Evolutionary conservation across 73 alveolate genomes (phyloP), one percentile per base, ranked within the genome.

Genomic region (Effrenium voratum): DNA sequence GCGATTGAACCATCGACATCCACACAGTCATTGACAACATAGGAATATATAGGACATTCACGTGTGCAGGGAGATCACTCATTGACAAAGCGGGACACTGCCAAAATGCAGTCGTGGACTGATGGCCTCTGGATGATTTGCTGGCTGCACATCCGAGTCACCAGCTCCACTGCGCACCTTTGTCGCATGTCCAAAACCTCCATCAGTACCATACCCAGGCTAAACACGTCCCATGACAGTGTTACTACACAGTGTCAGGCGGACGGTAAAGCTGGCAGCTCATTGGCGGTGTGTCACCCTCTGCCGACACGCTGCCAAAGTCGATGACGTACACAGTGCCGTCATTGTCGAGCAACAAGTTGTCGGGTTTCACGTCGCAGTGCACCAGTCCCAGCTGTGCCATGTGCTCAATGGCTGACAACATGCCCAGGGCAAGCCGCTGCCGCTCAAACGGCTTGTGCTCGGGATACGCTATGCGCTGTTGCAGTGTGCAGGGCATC

Each of bases 361-460:
- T 68, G 80, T 68, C 36, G 32, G 80, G 80, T 68, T 68, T 68
- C 47, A 68, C 36, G 80, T 73, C 55, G 34, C 83, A 34, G 83
- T 73, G 83, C 36, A 34, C 83, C 83, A 73, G 41, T 38, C 83
- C 83, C 83, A 73, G 41, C 36, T 73, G 83, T 34, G 49, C 83
- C 83, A 73, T 47, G 83, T 38, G 55, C 83, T 73, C 83, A 30
- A 73, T 50, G 6, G 52, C 41, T 45, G 30, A 43, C 47, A 68
- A 45, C 83, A 73, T 73, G 36, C 83, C 83, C 12, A 73, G 36
- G n/a, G 55, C 83, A 13, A 73, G 83, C 83, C 41, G 83, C 83
- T 38, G 52, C n/a, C 55, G 22, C 83, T 30, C 15, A 47, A 38
- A 47, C 30, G 36, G 36, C 36, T 32, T 24, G 57, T 55, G 41